Conservation (phyloP, 129 eudicot species). For the sunflower (Helianthus annuus) region HanXRQr2.0-SUNRISE NC_035449.2:17308865-17309364, state of each 20-base stretch:
- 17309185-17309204: no score
- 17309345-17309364: conserved; percentile 27
- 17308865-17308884: not conserved
- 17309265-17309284: no score
- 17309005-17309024: conserved; percentile 36
- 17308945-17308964: conserved; percentile 19
- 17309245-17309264: no score
- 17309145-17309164: not conserved
- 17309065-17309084: conserved; percentile 74
- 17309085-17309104: not conserved
- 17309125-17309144: not conserved
- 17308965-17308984: conserved; percentile 33
- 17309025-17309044: conserved; percentile 44
- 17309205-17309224: no score
- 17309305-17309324: conserved; percentile 24
- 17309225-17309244: not conserved
- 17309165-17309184: no score
- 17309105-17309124: not conserved
- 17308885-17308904: not conserved
- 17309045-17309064: conserved; percentile 47
- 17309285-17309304: not conserved
- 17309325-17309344: conserved; percentile 33
- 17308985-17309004: conserved; percentile 43
- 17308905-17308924: not conserved
- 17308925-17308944: conserved; percentile 19